Evolutionary conservation across 108 stramenopile species (phyloP).

Genomic region (Parietichytrium sp.): DNA sequence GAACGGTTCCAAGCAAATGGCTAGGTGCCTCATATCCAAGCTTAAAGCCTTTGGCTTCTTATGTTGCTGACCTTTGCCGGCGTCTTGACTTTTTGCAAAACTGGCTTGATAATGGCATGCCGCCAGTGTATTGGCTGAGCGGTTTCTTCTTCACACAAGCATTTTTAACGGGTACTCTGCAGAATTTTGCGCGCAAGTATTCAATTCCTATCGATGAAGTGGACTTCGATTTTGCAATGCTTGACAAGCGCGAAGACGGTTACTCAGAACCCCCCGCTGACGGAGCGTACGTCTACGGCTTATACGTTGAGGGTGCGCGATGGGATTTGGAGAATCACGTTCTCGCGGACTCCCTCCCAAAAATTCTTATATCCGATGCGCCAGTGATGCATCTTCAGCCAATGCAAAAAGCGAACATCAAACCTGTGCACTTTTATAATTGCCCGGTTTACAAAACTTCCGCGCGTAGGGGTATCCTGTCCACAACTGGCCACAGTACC

Average conservation of each 20-base stretch:
- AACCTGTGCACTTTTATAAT: conserved; percentile 46
- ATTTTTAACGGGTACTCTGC: conserved; percentile 68
- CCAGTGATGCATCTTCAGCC: conserved; percentile 63
- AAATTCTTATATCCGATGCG: conserved; percentile 58
- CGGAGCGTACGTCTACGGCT: conserved; percentile 61
- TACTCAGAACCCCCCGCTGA: conserved; percentile 41
- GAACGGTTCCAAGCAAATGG: conserved; percentile 59
- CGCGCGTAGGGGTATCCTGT: conserved; percentile 59
- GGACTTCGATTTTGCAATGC: conserved; percentile 61
- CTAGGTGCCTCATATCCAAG: conserved; percentile 59
- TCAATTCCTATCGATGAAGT: conserved; percentile 64
- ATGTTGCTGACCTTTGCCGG: conserved; percentile 58
- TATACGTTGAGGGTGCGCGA: conserved; percentile 66
- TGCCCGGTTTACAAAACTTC: conserved; percentile 67
- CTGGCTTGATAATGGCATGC: conserved; percentile 58
- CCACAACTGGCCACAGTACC: conserved; percentile 64
- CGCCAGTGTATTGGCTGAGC: conserved; percentile 60
- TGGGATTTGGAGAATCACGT: conserved; percentile 50
- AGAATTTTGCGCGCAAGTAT: conserved; percentile 65
- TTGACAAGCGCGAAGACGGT: neutral
- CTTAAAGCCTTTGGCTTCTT: conserved; percentile 63
- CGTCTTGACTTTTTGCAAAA: conserved; percentile 53
- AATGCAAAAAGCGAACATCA: neutral
- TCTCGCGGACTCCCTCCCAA: conserved; percentile 60
- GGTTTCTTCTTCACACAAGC: conserved; percentile 71